Evolutionary conservation across 129 eudicot genomes (phyloP).

Genomic region (Arctium lappa): DNA sequence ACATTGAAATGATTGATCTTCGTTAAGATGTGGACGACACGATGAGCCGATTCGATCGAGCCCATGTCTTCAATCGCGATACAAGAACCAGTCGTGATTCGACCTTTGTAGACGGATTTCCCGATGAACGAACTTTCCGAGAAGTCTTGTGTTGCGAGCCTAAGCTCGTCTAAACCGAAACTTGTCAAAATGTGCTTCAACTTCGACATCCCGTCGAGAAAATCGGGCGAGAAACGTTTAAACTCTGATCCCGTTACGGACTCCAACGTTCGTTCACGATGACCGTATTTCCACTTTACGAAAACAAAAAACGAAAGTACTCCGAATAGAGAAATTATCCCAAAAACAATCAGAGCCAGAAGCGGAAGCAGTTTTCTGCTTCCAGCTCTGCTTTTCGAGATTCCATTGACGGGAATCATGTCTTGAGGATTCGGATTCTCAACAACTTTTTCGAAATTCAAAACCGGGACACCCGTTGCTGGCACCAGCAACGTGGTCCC

Average conservation of each 20-base stretch:
- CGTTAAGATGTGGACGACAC: constrained; percentile 40
- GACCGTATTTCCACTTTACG: constrained; percentile 15
- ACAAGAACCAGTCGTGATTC: not conserved
- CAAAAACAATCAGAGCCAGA: not conserved
- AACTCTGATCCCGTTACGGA: constrained; percentile 1
- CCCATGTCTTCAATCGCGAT: constrained; percentile 37
- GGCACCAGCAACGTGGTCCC: constrained; percentile 43
- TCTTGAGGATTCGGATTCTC: constrained; percentile 18
- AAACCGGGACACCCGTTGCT: constrained; percentile 27
- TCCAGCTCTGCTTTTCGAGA: not conserved
- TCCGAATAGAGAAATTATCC: not conserved
- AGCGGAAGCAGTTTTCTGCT: not conserved
- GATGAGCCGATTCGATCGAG: constrained; percentile 28
- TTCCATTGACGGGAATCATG: constrained; percentile 16
- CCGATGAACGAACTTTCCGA: constrained; percentile 28
- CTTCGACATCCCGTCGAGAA: constrained; percentile 46
- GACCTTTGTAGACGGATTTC: constrained; percentile 37
- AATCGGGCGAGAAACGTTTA: constrained; percentile 35
- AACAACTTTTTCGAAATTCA: constrained; percentile 12
- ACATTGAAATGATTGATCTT: constrained; percentile 49
- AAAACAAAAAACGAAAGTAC: constrained; percentile 11
- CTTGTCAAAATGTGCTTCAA: constrained; percentile 30
- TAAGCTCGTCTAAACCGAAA: constrained; percentile 40
- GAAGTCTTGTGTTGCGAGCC: constrained; percentile 41
- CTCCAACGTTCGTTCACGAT: not conserved